Evolutionary conservation across 208 protist species (phyloP), one percentile per base, ranked within the genome.

Genomic region (Leishmania gerbilli): DNA sequence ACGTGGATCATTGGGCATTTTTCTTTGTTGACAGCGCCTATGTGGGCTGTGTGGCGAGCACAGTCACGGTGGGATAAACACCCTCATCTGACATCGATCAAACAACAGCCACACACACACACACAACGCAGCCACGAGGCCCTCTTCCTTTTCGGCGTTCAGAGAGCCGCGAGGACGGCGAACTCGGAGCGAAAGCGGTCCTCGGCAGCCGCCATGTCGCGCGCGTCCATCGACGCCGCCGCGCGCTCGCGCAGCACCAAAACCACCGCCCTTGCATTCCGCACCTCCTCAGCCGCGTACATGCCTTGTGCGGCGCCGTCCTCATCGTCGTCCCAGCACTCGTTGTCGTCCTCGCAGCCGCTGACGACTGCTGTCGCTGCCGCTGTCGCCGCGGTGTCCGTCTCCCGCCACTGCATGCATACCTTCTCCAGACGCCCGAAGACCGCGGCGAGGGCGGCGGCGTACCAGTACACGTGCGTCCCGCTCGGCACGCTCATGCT

Each of bases 291-390:
- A 34, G 81, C 64, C 19, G 75, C 78, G 68, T 85, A 84, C 68
- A 92, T 86, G 60, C 82, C 83, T 69, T 89, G 81, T 51, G 83
- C 86, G 31, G 72, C 86, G 24, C 81, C 82, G 40, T 87, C 87
- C 68, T 88, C 82, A 37, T 93, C 87, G 87, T 87, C 87, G 74
- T 87, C 80, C 45, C 67, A 42, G 47, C 75, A 19, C 53, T 37
- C 68, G 45, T 37, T 53, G 45, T 67, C 82, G 47, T 74, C 71
- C n/a, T 79, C 72, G 42, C 55, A 69, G 58, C 64, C 37, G 76
- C 64, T 58, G 42, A 45, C 34, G 4, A 21, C 31, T 45, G 65
- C 40, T n/a, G 65, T 47, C 15, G 65, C 65, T n/a, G 21, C 17
- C 13, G 31, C 58, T 21, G 75, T 60, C 42, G 62, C 17, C 60